A percentile compares a stretch with the other conserved stretches of the same genome.
phyloP scores from a whole-genome alignment of 495 filamentous ascomycete genomes.

The Talaromyces thailandensis region DNA sequence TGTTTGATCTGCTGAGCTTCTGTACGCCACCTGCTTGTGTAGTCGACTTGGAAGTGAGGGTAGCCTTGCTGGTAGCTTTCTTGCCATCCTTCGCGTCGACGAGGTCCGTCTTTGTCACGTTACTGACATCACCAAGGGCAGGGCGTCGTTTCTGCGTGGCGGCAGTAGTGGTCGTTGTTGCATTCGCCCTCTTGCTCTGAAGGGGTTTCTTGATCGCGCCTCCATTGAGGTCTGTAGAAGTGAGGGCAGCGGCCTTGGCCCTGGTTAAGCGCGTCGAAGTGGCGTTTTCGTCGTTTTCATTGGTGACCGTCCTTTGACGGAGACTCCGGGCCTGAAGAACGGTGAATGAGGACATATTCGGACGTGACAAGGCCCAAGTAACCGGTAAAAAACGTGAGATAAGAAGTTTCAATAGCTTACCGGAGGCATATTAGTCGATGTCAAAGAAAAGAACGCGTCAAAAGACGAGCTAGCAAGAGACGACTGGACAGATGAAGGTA shows the following conservation, averaged over 20 bases:
- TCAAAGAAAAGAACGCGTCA: slow-evolving; percentile 18
- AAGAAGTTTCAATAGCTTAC: slow-evolving; percentile 25
- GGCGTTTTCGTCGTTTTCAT: slow-evolving; percentile 91
- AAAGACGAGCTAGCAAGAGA: slow-evolving; percentile 20
- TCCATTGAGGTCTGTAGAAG: slow-evolving; percentile 40
- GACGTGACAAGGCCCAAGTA: slow-evolving; percentile 1
- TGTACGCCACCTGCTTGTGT: slow-evolving; percentile 63
- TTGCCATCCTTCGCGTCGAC: slow-evolving; percentile 55
- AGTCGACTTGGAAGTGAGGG: slow-evolving; percentile 68
- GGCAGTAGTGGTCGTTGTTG: slow-evolving; percentile 37
- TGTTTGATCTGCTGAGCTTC: slow-evolving; percentile 61
- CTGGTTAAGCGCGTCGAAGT: slow-evolving; percentile 76
- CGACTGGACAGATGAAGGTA: not conserved
- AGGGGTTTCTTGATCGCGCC: slow-evolving; percentile 61
- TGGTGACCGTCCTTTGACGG: slow-evolving; percentile 59
- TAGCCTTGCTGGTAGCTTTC: slow-evolving; percentile 55
- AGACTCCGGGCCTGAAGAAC: slow-evolving; percentile 41
- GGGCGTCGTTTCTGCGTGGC: slow-evolving; percentile 55
- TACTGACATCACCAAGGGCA: slow-evolving; percentile 89
- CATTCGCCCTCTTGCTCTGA: slow-evolving; percentile 61
- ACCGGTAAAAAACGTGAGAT: not conserved
- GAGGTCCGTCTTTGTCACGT: slow-evolving; percentile 70
- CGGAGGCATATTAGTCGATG: slow-evolving; percentile 27
- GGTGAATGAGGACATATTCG: slow-evolving; percentile 7
- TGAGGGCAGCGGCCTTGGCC: slow-evolving; percentile 78